Percentiles rank a stretch among this genome's conserved stretches.
Conservation (phyloP, 768 basidiomycete species). For the Chalciporus chontae region DNA sequence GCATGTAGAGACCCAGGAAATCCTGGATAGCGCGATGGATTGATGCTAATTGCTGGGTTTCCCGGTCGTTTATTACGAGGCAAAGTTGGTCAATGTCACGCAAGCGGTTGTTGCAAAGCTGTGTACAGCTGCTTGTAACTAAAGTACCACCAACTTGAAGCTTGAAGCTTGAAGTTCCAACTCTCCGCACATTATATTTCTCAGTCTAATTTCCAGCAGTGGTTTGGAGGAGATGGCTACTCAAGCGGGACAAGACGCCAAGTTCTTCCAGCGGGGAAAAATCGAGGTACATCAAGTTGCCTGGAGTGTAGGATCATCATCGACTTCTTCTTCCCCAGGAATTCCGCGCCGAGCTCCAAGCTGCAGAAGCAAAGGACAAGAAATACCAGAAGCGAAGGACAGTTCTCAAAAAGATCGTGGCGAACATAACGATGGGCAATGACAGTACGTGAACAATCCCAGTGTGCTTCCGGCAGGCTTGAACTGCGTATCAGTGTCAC, state of each 20-base stretch:
- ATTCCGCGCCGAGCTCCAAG: constrained; percentile 87
- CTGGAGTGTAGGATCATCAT: constrained; percentile 7
- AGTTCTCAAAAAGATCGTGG: constrained; percentile 94
- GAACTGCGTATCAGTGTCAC: constrained; percentile 63
- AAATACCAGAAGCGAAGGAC: constrained; percentile 92
- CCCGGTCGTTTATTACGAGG: no score
- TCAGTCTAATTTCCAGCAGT: background rate
- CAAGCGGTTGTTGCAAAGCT: background rate
- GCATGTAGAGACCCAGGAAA: constrained; percentile 6
- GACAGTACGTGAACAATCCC: constrained; percentile 68
- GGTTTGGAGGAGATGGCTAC: constrained; percentile 33
- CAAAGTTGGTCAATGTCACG: background rate
- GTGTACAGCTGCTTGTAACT: background rate
- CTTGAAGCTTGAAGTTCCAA: background rate
- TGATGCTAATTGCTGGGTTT: no score
- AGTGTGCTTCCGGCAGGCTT: constrained; percentile 10
- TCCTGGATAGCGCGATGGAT: background rate
- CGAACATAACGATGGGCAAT: constrained; percentile 99
- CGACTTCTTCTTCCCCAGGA: constrained; percentile 46
- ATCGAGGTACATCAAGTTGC: constrained; percentile 59
- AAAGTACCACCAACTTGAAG: no score
- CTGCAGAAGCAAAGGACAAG: constrained; percentile 94
- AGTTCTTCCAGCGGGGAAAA: constrained; percentile 90
- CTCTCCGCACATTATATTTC: background rate
- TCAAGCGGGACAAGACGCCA: constrained; percentile 80